A percentile compares a stretch with the other conserved stretches of the same genome.
Conservation (phyloP, 495 filamentous ascomycete genomes). For the Penicillium antarcticum region DNA sequence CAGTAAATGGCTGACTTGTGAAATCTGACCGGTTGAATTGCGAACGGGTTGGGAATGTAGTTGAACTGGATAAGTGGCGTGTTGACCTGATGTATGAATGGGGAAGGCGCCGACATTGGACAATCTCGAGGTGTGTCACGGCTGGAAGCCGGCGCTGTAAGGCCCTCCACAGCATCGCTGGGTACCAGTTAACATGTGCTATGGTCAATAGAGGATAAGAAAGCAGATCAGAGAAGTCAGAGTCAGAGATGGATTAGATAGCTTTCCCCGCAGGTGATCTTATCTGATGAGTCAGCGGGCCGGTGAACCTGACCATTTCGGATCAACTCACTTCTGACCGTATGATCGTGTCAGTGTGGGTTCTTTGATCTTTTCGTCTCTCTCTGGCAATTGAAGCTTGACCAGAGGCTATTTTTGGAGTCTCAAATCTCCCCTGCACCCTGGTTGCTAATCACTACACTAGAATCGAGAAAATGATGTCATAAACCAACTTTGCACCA, state of each 20-base stretch:
- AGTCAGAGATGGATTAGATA: constrained; percentile 14
- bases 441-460: constrained; percentile 2
- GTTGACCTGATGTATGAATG: constrained; percentile 1
- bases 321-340: too few relatives aligned
- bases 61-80: constrained; percentile 27
- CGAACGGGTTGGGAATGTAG: constrained; percentile 38
- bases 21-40: constrained; percentile 64
- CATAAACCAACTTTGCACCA: background rate
- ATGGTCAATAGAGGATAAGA: background rate
- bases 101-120: constrained; percentile 14
- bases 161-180: constrained; percentile 22
- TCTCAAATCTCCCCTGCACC: constrained; percentile 7
- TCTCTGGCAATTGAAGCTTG: too few relatives aligned
- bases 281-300: constrained; percentile 27
- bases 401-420: background rate
- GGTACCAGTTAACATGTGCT: background rate
- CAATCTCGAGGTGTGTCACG: constrained; percentile 10
- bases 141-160: constrained; percentile 16
- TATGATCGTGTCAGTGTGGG: too few relatives aligned
- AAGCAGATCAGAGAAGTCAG: background rate
- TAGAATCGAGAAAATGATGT: background rate
- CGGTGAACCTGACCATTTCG: background rate
- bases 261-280: constrained; percentile 31
- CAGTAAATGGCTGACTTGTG: constrained; percentile 62
- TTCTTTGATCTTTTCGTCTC: background rate